These are phyloP conservation scores for Dentipellis sp. DNA, from an alignment of 768 basidiomycete genomes.

Conservation along the genomic window DNA sequence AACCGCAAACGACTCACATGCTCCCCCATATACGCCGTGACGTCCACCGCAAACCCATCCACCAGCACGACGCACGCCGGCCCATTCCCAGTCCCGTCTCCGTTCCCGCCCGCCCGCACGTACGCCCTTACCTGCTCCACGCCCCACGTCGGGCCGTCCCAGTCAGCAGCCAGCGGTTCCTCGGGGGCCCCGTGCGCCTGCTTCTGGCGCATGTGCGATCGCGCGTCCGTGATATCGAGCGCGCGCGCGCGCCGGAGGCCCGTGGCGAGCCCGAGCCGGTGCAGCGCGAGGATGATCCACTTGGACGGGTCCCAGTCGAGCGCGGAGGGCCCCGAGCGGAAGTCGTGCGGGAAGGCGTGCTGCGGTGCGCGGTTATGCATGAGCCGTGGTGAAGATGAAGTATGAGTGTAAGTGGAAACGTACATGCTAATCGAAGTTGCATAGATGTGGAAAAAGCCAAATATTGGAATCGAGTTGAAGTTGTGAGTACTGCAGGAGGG, in stretches of 20 bases:
- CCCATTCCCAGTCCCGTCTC: too few species aligned
- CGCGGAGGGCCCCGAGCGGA: constrained; percentile 51
- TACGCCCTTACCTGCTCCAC: constrained; percentile 28
- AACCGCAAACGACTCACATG: constrained; percentile 42
- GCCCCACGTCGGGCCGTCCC: constrained; percentile 36
- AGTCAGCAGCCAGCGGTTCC: constrained; percentile 16
- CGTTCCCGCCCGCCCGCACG: constrained; percentile 15
- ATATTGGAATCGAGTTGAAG: background rate
- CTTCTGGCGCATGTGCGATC: constrained; percentile 39
- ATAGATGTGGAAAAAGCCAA: background rate
- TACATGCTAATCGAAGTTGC: background rate
- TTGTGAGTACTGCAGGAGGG: too few species aligned
- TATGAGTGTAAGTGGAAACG: background rate
- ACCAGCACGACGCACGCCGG: constrained; percentile 44
- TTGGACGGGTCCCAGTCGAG: constrained; percentile 77
- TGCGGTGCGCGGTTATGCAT: constrained; percentile 18
- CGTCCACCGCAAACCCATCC: constrained; percentile 54
- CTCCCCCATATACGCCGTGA: constrained; percentile 48
- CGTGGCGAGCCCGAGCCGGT: constrained; percentile 36
- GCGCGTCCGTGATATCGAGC: constrained; percentile 40
- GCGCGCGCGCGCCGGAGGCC: constrained; percentile 40
- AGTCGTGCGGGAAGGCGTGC: constrained; percentile 76
- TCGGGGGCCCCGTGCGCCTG: constrained; percentile 8
- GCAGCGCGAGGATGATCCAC: constrained; percentile 57
- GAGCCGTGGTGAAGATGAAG: background rate